Evolutionary conservation across 257 asterid species (phyloP).

Genomic region (Sherardia arvensis): DNA sequence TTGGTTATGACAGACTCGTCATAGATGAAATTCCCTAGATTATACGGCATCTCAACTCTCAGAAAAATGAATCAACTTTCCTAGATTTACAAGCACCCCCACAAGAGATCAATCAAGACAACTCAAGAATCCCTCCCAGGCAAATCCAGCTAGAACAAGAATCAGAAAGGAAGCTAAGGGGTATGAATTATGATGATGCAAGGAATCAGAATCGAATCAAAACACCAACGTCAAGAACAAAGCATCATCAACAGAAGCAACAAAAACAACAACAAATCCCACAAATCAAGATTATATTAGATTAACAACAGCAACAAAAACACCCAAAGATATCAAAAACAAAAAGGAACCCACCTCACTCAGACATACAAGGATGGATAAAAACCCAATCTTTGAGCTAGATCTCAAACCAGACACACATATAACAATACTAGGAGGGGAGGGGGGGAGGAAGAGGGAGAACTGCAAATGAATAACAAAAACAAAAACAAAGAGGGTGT

Average conservation of each 20-base stretch:
- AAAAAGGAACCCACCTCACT: conserved; percentile 6
- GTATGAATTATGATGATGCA: conserved; percentile 12
- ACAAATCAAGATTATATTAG: neutral
- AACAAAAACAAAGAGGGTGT: too few species aligned
- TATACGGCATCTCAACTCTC: conserved; percentile 34
- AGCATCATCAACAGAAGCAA: neutral
- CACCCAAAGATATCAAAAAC: neutral
- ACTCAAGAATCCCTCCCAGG: neutral
- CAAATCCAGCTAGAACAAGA: conserved; percentile 6
- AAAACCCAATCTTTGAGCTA: conserved; percentile 8
- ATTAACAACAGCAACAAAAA: neutral
- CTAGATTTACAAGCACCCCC: conserved; percentile 1
- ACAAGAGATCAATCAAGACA: neutral
- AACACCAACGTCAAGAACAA: conserved; percentile 1
- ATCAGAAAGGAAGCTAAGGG: neutral
- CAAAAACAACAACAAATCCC: conserved; percentile 8
- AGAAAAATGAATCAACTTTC: conserved; percentile 21
- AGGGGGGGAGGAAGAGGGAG: neutral
- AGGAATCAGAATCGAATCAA: conserved; percentile 35
- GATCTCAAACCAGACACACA: neutral
- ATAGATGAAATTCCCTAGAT: conserved; percentile 33
- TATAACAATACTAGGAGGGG: neutral
- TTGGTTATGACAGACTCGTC: conserved; percentile 42
- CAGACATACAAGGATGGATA: conserved; percentile 7
- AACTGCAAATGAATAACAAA: neutral